These are phyloP conservation scores for Aspergillus campestris DNA, from an alignment of 495 filamentous ascomycete genomes.

Conservation along the genomic window DNA sequence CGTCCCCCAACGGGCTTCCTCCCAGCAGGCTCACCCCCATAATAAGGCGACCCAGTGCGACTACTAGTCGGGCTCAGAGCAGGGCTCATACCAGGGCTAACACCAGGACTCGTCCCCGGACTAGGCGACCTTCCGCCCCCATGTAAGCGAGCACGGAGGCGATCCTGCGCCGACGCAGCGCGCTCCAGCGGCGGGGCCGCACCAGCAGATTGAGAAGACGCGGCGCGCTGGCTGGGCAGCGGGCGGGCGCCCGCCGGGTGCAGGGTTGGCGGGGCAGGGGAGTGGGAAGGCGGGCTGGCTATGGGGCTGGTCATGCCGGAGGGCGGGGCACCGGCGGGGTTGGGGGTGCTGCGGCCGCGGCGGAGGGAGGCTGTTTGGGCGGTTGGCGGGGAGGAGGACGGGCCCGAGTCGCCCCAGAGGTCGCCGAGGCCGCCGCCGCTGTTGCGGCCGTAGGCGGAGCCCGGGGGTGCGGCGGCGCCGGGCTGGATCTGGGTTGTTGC, in stretches of 20 bases:
- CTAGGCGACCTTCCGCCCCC: conserved; percentile 38
- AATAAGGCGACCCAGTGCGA: conserved; percentile 10
- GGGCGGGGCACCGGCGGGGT: conserved; percentile 1
- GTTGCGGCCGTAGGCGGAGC: conserved; percentile 24
- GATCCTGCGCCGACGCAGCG: conserved; percentile 54
- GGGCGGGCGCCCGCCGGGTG: conserved; percentile 45
- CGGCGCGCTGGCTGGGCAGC: conserved; percentile 60
- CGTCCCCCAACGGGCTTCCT: conserved; percentile 8
- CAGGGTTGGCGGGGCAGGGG: conserved; percentile 13
- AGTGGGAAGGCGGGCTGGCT: conserved; percentile 8
- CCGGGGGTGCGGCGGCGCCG: conserved; percentile 33
- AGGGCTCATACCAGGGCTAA: too few relatives aligned
- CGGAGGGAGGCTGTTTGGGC: conserved; percentile 49
- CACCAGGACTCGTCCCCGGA: conserved; percentile 16
- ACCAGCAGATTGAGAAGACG: conserved; percentile 55
- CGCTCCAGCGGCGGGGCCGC: conserved; percentile 38
- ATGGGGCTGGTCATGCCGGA: conserved; percentile 4
- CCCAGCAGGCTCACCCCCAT: conserved; percentile 25
- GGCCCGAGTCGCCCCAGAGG: conserved; percentile 67
- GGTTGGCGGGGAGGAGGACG: conserved; percentile 29
- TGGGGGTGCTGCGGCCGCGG: conserved; percentile 26
- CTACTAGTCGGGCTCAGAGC: not conserved
- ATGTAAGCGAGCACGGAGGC: conserved; percentile 58
- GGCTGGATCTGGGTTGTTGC: conserved; percentile 42
- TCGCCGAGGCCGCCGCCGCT: conserved; percentile 56